These are phyloP conservation scores for Amphirosellinia nigrospora DNA, from an alignment of 495 filamentous ascomycete genomes.

Conservation along the genomic window DNA sequence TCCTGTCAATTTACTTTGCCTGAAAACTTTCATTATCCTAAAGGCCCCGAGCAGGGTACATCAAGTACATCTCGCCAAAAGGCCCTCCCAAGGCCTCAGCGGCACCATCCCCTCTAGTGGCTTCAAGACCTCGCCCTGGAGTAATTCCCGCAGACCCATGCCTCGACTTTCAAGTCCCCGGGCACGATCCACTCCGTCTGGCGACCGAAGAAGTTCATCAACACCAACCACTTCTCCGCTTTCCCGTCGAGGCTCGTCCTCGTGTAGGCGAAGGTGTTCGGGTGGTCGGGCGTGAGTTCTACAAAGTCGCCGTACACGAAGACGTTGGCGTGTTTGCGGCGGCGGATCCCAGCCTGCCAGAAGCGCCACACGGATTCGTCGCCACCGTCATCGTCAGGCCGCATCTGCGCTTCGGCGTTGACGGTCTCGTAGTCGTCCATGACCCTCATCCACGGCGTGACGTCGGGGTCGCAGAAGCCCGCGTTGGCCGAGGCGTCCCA, in stretches of 20 bases:
- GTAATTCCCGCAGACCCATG: constrained; percentile 32
- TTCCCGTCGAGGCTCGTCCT: constrained; percentile 24
- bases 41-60: not conserved
- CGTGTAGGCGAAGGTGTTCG: constrained; percentile 38
- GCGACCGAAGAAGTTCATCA: constrained; percentile 37
- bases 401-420: constrained; percentile 51
- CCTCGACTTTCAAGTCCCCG: constrained; percentile 17
- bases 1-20: not conserved
- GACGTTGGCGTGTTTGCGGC: constrained; percentile 59
- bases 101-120: constrained; percentile 28
- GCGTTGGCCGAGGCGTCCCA: constrained; percentile 61
- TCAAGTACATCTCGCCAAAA: constrained; percentile 30
- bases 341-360: constrained; percentile 50
- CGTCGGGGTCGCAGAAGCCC: constrained; percentile 50
- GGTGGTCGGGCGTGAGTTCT: constrained; percentile 30
- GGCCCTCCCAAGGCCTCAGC: constrained; percentile 36
- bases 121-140: constrained; percentile 24
- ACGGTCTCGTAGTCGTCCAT: constrained; percentile 51
- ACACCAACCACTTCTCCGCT: constrained; percentile 32
- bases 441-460: constrained; percentile 60
- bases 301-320: constrained; percentile 69
- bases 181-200: constrained; percentile 32
- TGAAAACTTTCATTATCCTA: not conserved
- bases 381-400: constrained; percentile 30
- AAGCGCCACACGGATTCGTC: constrained; percentile 49